Evolutionary conservation across 129 eudicot genomes (phyloP), one percentile per base, ranked within the genome.

Genomic region (Helichrysum umbraculigerum): DNA sequence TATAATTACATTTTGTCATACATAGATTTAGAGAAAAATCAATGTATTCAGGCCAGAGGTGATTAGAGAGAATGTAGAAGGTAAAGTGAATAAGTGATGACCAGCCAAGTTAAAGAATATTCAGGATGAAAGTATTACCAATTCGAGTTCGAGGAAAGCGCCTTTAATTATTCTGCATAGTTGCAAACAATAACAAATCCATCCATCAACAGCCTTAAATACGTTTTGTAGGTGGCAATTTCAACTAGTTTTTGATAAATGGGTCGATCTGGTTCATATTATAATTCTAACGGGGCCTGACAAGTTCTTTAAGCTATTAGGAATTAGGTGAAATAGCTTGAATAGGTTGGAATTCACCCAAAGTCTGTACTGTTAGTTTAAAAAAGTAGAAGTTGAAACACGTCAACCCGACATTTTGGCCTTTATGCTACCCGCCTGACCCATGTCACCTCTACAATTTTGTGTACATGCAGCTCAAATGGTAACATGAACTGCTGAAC

Each of bases 81-180:
- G 97, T 17, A 94, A 91, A 75, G 97, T 94, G 30, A 64, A n/a
- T n/a, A n/a, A n/a, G n/a, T n/a, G n/a, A n/a, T n/a, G n/a, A n/a
- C n/a, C n/a, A n/a, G n/a, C n/a, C n/a, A n/a, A n/a, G n/a, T n/a
- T n/a, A n/a, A n/a, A n/a, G n/a, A n/a, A n/a, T n/a, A n/a, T n/a
- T n/a, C n/a, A n/a, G n/a, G n/a, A n/a, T 91, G 98, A 82, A 91
- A 76, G 67, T 91, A 94, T 81, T 94, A 94, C 67, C 96, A 88
- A 62, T 94, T 79, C 32, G 98, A 94, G 87, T 76, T 94, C 22
- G 98, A 94, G 98, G 96, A 56, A 92, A 90, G 62, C 90, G 98
- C 42, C 90, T 92, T 69, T 92, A 92, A 71, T 54, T 92, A 83
- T 92, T 92, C 85, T 88, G 32, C 56, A 88, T 92, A 29, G 88